These are phyloP conservation scores for Aspergillus bombycis DNA, from an alignment of 2,329 filamentous ascomycete genomes.

Conservation along the genomic window DNA sequence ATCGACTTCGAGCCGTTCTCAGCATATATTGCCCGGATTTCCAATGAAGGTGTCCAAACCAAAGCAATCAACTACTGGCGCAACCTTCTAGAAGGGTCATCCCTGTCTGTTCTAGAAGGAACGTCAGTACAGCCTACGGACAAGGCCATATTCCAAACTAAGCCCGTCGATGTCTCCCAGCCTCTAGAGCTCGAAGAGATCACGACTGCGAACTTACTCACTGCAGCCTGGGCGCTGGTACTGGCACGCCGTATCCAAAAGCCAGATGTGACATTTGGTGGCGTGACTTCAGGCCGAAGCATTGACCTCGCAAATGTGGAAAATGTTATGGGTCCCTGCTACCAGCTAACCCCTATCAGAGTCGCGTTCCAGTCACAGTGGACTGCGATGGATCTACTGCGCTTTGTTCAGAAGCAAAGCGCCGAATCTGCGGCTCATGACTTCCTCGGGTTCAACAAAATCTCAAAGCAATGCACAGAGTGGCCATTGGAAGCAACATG, in stretches of 20 bases:
- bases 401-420: conserved; percentile 56
- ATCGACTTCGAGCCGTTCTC: conserved; percentile 43
- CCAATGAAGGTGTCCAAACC: conserved; percentile 36
- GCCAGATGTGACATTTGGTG: conserved; percentile 63
- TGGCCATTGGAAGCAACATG: conserved; percentile 47
- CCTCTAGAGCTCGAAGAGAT: conserved; percentile 54
- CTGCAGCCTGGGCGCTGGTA: conserved; percentile 65
- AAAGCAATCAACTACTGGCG: conserved; percentile 56
- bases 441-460: conserved; percentile 55
- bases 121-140: conserved; percentile 22
- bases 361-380: conserved; percentile 55
- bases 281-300: conserved; percentile 65
- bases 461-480: conserved; percentile 51
- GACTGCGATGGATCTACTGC: conserved; percentile 54
- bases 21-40: conserved; percentile 41
- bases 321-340: conserved; percentile 63
- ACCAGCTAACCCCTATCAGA: conserved; percentile 57
- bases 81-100: conserved; percentile 56
- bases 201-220: conserved; percentile 64
- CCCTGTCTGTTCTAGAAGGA: conserved; percentile 42
- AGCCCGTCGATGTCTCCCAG: conserved; percentile 41
- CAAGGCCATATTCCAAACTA: conserved; percentile 29
- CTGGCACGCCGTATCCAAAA: conserved; percentile 55
- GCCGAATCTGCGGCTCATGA: conserved; percentile 56
- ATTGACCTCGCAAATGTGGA: conserved; percentile 57